Evolutionary conservation across 805 yeast species (phyloP).

Genomic region (Metschnikowia chrysomelidarum): DNA sequence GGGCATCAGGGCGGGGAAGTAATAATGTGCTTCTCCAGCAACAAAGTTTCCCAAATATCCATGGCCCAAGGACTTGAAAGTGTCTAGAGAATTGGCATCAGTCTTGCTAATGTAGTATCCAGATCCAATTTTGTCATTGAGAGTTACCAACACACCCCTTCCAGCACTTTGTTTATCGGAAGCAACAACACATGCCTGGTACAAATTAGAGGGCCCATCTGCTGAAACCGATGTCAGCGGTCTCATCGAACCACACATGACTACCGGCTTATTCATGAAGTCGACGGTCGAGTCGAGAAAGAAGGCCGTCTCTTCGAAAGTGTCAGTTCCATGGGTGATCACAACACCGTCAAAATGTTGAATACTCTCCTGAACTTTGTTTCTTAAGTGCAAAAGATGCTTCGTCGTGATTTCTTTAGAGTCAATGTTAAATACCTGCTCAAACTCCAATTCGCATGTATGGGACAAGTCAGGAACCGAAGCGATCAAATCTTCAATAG

Average conservation of each 20-base stretch:
- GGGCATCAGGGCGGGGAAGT: constrained; percentile 61
- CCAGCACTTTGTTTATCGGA: constrained; percentile 48
- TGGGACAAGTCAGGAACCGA: constrained; percentile 55
- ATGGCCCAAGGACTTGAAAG: constrained; percentile 65
- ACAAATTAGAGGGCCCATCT: constrained; percentile 72
- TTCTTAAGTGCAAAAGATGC: constrained; percentile 45
- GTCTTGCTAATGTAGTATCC: constrained; percentile 71
- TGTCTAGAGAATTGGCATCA: constrained; percentile 67
- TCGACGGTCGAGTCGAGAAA: constrained; percentile 51
- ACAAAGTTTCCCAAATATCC: constrained; percentile 72
- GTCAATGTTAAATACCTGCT: constrained; percentile 61
- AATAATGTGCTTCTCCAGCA: constrained; percentile 61
- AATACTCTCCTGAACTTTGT: constrained; percentile 45
- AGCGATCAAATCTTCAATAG: constrained; percentile 34
- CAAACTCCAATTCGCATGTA: constrained; percentile 57
- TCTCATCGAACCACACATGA: constrained; percentile 72
- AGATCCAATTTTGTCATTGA: constrained; percentile 66
- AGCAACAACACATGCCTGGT: constrained; percentile 67
- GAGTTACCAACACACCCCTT: constrained; percentile 61
- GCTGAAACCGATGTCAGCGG: constrained; percentile 69
- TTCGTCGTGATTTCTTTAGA: constrained; percentile 54
- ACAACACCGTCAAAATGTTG: constrained; percentile 55
- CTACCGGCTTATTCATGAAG: constrained; percentile 49
- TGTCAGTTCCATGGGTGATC: constrained; percentile 71
- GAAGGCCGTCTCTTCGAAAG: constrained; percentile 66